phyloP scores from a whole-genome alignment of 257 asterid genomes.

The Nicotiana obtusifolia region DNA sequence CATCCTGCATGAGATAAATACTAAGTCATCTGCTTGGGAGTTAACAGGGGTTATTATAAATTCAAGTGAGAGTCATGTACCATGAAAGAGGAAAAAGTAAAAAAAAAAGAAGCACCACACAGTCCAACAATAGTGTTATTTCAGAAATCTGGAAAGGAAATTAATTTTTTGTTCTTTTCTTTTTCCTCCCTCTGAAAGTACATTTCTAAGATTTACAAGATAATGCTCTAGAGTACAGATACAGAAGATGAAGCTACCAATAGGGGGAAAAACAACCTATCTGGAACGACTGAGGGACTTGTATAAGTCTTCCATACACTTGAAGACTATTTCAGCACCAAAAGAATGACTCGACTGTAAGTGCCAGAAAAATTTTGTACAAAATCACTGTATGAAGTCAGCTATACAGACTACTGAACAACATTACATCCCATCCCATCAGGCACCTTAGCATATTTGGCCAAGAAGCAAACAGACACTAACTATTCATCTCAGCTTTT shows the following conservation, averaged over 20 bases:
- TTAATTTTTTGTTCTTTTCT: not conserved
- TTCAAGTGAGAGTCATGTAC: not conserved
- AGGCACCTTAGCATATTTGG: not conserved
- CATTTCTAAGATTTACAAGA: not conserved
- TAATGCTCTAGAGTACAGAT: not conserved
- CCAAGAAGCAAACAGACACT: not conserved
- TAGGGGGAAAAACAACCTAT: not conserved
- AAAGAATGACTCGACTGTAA: not conserved
- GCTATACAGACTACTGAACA: not conserved
- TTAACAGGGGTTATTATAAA: not conserved
- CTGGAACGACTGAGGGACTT: not conserved
- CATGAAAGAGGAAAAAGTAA: not conserved
- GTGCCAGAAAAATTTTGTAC: not conserved
- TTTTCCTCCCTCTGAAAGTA: not conserved
- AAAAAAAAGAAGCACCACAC: not conserved
- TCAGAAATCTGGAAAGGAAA: not conserved
- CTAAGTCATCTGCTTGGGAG: slow-evolving; percentile 16
- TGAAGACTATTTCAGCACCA: not conserved
- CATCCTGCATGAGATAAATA: slow-evolving; percentile 54
- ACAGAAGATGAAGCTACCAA: not conserved
- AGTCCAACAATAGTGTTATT: not conserved
- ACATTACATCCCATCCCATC: not conserved
- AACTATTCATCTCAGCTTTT: too few relatives aligned
- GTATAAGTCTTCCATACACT: not conserved
- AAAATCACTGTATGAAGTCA: not conserved